These are phyloP conservation scores for Chlorella sp. DNA, from an alignment of 139 green algal genomes.

Conservation along the genomic window DNA sequence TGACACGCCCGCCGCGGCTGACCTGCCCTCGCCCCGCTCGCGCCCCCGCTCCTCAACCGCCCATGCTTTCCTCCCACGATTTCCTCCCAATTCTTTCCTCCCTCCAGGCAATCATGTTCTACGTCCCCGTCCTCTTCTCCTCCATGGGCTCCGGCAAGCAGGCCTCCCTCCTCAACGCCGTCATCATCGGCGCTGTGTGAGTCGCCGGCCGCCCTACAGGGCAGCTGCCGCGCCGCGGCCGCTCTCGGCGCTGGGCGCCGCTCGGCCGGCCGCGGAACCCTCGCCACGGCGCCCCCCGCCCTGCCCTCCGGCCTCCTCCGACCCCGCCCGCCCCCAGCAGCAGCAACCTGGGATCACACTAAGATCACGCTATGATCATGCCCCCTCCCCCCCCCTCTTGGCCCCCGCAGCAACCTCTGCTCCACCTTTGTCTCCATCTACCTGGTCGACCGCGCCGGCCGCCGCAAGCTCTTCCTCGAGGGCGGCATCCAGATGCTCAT, in stretches of 20 bases:
- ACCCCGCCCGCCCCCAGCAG: no score
- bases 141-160: constrained; percentile 31
- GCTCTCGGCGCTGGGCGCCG: not conserved
- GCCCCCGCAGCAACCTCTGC: constrained; percentile 45
- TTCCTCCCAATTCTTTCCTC: no score
- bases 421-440: constrained; percentile 62
- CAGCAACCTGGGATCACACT: no score
- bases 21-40: no score
- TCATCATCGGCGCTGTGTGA: constrained; percentile 55
- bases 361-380: not conserved
- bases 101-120: constrained; percentile 54
- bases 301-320: no score
- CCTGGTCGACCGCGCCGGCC: constrained; percentile 55
- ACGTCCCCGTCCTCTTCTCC: constrained; percentile 54
- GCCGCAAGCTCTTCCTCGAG: constrained; percentile 58
- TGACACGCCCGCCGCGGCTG: not conserved
- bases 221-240: not conserved
- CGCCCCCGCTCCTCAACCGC: not conserved
- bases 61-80: not conserved
- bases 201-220: not conserved
- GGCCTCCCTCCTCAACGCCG: constrained; percentile 51
- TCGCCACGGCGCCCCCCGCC: no score
- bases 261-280: no score
- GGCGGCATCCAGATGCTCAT: constrained; percentile 67
- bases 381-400: not conserved